A percentile compares a stretch with the other conserved stretches of the same genome.
These are phyloP conservation scores for Dictyostelium capitatum DNA, from an alignment of 78 protist species.

Conservation along the genomic window DNA sequence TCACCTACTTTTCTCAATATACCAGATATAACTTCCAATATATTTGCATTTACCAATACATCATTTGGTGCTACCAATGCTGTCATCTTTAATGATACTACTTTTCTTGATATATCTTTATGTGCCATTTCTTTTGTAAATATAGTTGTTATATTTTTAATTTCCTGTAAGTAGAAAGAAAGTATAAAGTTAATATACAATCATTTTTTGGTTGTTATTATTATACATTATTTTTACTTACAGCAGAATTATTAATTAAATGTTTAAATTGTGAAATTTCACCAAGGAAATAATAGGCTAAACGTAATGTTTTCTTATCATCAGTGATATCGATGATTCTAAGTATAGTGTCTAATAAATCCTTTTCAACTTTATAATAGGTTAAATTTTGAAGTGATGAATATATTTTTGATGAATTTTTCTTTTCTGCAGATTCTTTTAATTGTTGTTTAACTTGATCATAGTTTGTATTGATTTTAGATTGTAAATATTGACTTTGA, in stretches of 20 bases:
- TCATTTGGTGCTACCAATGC: slow-evolving; percentile 78
- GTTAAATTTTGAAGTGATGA: slow-evolving; percentile 61
- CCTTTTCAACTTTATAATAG: slow-evolving; percentile 68
- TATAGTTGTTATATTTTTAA: slow-evolving; percentile 61
- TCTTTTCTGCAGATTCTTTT: slow-evolving; percentile 67
- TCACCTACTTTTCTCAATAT: slow-evolving; percentile 78
- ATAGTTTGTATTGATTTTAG: slow-evolving; percentile 47
- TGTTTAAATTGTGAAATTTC: slow-evolving; percentile 59
- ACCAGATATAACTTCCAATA: slow-evolving; percentile 65
- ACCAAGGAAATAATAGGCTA: slow-evolving; percentile 67
- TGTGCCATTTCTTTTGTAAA: slow-evolving; percentile 59
- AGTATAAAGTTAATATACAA: background rate
- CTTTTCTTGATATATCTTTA: slow-evolving; percentile 80
- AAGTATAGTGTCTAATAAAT: slow-evolving; percentile 41
- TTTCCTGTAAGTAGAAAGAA: too few species aligned
- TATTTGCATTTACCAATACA: slow-evolving; percentile 64
- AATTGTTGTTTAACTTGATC: slow-evolving; percentile 42
- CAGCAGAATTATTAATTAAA: slow-evolving; percentile 68
- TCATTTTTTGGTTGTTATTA: background rate
- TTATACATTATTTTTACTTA: background rate
- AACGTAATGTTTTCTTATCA: slow-evolving; percentile 58
- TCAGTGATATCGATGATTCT: slow-evolving; percentile 45
- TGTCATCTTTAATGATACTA: slow-evolving; percentile 70
- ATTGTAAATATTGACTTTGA: slow-evolving; percentile 55
- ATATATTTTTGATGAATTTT: slow-evolving; percentile 55